Percentiles rank a stretch among this genome's conserved stretches.
Evolutionary conservation across 2,329 filamentous ascomycete genomes (phyloP).

Genomic region (Fusarium torreyae): DNA sequence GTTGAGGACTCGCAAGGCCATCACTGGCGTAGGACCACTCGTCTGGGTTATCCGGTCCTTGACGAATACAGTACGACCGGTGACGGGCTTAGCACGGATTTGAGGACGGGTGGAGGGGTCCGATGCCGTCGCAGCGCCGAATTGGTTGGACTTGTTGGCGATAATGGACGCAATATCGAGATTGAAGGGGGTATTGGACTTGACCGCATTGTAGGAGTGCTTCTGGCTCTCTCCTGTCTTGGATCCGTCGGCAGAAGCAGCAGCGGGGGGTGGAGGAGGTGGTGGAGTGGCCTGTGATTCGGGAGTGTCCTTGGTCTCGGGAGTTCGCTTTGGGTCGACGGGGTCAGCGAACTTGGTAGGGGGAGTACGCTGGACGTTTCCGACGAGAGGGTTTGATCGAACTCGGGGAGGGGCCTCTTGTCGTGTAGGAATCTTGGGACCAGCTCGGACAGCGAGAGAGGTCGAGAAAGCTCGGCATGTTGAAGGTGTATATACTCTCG

Average conservation of each 20-base stretch:
- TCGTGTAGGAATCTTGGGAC: conserved; percentile 22
- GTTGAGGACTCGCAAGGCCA: conserved; percentile 61
- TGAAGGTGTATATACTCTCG: conserved; percentile 48
- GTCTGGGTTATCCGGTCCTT: conserved; percentile 48
- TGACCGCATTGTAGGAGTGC: conserved; percentile 50
- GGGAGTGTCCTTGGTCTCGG: conserved; percentile 18
- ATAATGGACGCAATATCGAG: conserved; percentile 57
- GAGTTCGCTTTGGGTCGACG: conserved; percentile 21
- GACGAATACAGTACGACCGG: conserved; percentile 58
- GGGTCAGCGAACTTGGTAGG: conserved; percentile 22
- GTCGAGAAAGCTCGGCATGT: conserved; percentile 53
- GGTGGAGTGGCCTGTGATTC: conserved; percentile 23
- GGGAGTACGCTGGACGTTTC: conserved; percentile 40
- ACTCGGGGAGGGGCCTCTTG: conserved; percentile 16
- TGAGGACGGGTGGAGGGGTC: conserved; percentile 51
- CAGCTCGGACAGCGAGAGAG: conserved; percentile 49
- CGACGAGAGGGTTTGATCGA: conserved; percentile 53
- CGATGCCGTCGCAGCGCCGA: conserved; percentile 27
- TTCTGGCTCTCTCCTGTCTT: conserved; percentile 7
- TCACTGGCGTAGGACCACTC: conserved; percentile 58
- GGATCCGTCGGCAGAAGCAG: conserved; percentile 6
- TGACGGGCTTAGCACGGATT: conserved; percentile 54
- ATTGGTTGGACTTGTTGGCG: conserved; percentile 50
- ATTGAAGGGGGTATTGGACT: conserved; percentile 33
- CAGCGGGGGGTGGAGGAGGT: conserved; percentile 30